A percentile compares a stretch with the other conserved stretches of the same genome.
These are phyloP conservation scores for Xylaria arbuscula DNA, from an alignment of 2,329 filamentous ascomycete genomes.

Conservation along the genomic window DNA sequence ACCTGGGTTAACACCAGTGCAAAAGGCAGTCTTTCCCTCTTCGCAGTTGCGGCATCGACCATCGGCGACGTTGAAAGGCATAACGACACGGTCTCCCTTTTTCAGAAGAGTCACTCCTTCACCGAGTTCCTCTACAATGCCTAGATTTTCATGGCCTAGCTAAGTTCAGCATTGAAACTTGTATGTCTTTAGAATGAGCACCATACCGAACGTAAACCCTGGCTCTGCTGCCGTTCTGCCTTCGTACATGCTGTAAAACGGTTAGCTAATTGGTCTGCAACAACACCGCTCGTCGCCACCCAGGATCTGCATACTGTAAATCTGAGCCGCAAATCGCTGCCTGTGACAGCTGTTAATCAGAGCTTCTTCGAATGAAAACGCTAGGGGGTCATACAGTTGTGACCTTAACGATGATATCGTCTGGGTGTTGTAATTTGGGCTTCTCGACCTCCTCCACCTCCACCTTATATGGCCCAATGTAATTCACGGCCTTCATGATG, in stretches of 20 bases:
- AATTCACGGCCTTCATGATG: slow-evolving; percentile 25
- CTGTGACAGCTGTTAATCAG: slow-evolving; percentile 1
- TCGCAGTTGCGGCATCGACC: slow-evolving; percentile 30
- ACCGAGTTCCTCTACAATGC: slow-evolving; percentile 23
- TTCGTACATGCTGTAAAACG: slow-evolving; percentile 20
- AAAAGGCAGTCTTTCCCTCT: slow-evolving; percentile 28
- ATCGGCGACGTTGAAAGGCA: slow-evolving; percentile 27
- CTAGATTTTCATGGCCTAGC: slow-evolving; percentile 25
- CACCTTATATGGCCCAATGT: slow-evolving; percentile 23
- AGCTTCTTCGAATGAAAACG: too few relatives aligned
- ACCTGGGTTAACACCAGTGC: slow-evolving; percentile 26
- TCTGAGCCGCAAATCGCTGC: slow-evolving; percentile 29
- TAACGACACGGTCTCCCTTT: slow-evolving; percentile 26
- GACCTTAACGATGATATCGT: slow-evolving; percentile 27
- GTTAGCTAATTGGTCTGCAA: not conserved
- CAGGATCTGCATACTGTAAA: slow-evolving; percentile 16
- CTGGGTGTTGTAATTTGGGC: slow-evolving; percentile 23
- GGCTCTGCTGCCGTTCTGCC: slow-evolving; percentile 24
- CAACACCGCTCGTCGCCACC: not conserved
- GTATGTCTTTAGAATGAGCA: too few relatives aligned
- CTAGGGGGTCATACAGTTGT: slow-evolving; percentile 13
- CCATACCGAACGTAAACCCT: slow-evolving; percentile 26
- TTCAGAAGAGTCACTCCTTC: slow-evolving; percentile 23
- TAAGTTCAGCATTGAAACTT: not conserved
- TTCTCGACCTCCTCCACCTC: slow-evolving; percentile 19